Conservation (phyloP, 1,139 yeast genomes). For the Debaryomyces subglobosus region DNA sequence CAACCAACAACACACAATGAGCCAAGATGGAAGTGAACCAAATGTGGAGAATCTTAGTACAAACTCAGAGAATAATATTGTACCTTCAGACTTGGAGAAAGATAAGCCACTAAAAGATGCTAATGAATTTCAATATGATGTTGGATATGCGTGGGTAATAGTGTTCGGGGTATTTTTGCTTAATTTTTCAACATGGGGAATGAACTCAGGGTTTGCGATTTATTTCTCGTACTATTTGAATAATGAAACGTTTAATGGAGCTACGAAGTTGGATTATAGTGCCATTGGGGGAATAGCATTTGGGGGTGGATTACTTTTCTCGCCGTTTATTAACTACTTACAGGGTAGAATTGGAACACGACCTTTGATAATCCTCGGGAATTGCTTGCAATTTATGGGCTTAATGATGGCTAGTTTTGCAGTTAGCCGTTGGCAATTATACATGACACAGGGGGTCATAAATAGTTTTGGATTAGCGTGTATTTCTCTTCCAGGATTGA, state of each 20-base stretch:
- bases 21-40: slow-evolving; percentile 2
- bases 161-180: slow-evolving; percentile 44
- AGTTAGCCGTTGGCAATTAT: slow-evolving; percentile 53
- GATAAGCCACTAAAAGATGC: slow-evolving; percentile 6
- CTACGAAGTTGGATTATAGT: slow-evolving; percentile 44
- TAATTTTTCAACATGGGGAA: slow-evolving; percentile 55
- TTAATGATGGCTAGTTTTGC: slow-evolving; percentile 58
- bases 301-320: slow-evolving; percentile 38
- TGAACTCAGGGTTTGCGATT: slow-evolving; percentile 57
- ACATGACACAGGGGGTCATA: slow-evolving; percentile 53
- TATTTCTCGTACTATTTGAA: slow-evolving; percentile 49
- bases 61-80: not conserved
- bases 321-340: slow-evolving; percentile 44
- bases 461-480: slow-evolving; percentile 53
- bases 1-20: not conserved
- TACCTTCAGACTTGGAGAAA: slow-evolving; percentile 10
- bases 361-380: slow-evolving; percentile 43
- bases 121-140: slow-evolving; percentile 27
- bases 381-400: slow-evolving; percentile 51
- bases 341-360: slow-evolving; percentile 46
- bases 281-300: slow-evolving; percentile 47
- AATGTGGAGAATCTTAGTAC: slow-evolving; percentile 7
- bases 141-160: slow-evolving; percentile 54
- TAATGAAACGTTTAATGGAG: slow-evolving; percentile 40
- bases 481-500: slow-evolving; percentile 44